phyloP scores from a whole-genome alignment of 2,329 filamentous ascomycete genomes.

The Beauveria asiatica region DNA sequence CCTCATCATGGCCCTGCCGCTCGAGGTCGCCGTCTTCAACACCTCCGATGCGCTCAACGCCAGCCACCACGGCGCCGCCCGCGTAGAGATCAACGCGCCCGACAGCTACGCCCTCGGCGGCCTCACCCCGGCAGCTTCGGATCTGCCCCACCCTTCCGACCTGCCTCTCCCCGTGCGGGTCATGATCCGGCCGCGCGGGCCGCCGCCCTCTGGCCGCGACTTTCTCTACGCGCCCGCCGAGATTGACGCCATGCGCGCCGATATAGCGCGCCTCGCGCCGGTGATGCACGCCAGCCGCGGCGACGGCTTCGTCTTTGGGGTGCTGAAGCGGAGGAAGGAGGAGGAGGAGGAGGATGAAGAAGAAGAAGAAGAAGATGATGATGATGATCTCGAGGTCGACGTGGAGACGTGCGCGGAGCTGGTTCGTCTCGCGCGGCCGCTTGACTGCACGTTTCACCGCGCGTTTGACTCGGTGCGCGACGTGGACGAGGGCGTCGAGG shows the following conservation, averaged over 20 bases:
- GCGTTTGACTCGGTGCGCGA: constrained; percentile 43
- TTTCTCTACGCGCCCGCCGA: constrained; percentile 42
- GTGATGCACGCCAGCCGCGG: constrained; percentile 31
- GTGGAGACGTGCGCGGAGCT: constrained; percentile 30
- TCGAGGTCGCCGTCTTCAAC: constrained; percentile 50
- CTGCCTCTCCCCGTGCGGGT: constrained; percentile 34
- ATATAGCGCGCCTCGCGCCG: constrained; percentile 30
- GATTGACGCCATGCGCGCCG: constrained; percentile 32
- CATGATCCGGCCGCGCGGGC: constrained; percentile 44
- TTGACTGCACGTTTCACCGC: constrained; percentile 44
- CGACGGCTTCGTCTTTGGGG: constrained; percentile 51
- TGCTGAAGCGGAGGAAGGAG: constrained; percentile 22
- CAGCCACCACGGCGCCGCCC: constrained; percentile 34
- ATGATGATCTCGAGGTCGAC: constrained; percentile 27
- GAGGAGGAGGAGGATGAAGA: constrained; percentile 10
- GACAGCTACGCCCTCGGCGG: constrained; percentile 44
- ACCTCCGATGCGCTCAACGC: constrained; percentile 30
- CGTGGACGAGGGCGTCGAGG: constrained; percentile 21
- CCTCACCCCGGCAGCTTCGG: constrained; percentile 37
- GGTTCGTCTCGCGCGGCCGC: constrained; percentile 32
- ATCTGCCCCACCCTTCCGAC: constrained; percentile 26
- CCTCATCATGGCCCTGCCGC: constrained; percentile 17
- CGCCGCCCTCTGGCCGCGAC: constrained; percentile 23
- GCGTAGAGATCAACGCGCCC: constrained; percentile 45
- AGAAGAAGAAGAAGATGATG: too few relatives aligned